Evolutionary conservation across 208 protist species (phyloP).

Genomic region (Tritrichomonas musculus): DNA sequence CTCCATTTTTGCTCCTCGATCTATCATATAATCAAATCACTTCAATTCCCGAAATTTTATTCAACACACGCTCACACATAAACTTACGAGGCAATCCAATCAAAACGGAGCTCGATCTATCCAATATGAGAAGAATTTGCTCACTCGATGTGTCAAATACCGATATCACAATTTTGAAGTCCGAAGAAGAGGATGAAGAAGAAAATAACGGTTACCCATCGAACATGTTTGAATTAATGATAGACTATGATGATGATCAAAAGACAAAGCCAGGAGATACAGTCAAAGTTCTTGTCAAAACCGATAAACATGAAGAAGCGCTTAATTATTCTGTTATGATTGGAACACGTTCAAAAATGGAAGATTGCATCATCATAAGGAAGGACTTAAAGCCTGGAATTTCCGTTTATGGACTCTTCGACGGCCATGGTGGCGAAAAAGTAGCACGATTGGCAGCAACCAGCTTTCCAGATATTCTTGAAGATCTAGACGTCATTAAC

Average conservation of each 20-base stretch:
- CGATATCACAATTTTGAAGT: no score
- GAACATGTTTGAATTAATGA: no score
- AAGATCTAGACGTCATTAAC: neutral
- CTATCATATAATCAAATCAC: constrained; percentile 9
- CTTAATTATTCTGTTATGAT: neutral
- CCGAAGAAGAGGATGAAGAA: no score
- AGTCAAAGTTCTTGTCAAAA: no score
- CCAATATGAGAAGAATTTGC: neutral
- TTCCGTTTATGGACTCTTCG: neutral
- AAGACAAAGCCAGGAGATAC: no score
- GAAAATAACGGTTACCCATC: no score
- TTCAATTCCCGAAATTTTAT: neutral
- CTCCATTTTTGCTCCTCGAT: neutral
- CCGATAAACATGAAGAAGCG: no score
- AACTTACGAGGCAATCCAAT: neutral
- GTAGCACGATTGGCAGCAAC: neutral
- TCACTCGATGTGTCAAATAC: no score
- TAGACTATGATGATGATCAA: no score
- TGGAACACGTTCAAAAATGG: neutral
- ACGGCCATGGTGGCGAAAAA: neutral
- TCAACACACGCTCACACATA: neutral
- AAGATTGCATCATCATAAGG: neutral
- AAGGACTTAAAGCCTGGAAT: neutral
- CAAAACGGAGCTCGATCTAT: neutral
- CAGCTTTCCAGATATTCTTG: neutral